phyloP scores from a whole-genome alignment of 345 rosid species.

The Nephelium lappaceum region DNA sequence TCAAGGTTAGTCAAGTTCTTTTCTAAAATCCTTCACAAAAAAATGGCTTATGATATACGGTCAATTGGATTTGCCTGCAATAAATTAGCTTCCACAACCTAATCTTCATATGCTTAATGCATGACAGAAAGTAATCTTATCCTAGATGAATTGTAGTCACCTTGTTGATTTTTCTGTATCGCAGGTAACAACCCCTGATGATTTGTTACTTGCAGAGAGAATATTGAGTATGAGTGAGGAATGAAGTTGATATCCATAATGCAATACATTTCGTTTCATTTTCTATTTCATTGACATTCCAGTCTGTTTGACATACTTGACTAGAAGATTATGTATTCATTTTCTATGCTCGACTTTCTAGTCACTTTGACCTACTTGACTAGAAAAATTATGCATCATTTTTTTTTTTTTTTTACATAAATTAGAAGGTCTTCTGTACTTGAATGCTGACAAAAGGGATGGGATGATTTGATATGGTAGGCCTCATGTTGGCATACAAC shows the following conservation, averaged over 20 bases:
- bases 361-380: background rate
- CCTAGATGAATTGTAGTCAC: background rate
- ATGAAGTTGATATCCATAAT: background rate
- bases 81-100: background rate
- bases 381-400: background rate
- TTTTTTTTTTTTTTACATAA: background rate
- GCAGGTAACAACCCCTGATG: constrained; percentile 96
- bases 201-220: constrained; percentile 84
- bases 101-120: background rate
- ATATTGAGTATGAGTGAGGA: constrained; percentile 48
- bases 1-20: constrained; percentile 54
- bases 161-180: background rate
- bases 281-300: background rate
- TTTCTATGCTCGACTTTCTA: background rate
- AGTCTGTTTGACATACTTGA: background rate
- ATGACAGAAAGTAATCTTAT: background rate
- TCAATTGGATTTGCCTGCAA: background rate
- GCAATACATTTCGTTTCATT: background rate
- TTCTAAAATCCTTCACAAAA: constrained; percentile 1
- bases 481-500: background rate
- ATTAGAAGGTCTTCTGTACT: background rate
- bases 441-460: background rate
- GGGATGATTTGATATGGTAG: background rate
- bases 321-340: background rate
- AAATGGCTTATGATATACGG: background rate